Evolutionary conservation across 1,139 yeast species (phyloP), one percentile per base, ranked within the genome.

Genomic region (Meyerozyma guilliermondii): DNA sequence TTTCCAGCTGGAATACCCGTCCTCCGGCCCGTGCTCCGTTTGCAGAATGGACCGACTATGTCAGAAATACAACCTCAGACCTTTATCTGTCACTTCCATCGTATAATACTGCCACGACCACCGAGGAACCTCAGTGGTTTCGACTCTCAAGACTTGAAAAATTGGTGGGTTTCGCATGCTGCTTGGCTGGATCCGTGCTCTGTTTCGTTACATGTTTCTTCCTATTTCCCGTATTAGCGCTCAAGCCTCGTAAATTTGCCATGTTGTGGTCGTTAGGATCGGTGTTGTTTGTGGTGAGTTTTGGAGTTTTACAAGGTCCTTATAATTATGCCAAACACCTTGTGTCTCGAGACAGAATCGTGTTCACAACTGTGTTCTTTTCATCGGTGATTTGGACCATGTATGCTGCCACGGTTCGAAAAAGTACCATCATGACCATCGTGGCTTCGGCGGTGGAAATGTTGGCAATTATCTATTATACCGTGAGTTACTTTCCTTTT

Each of bases 261-360:
- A 64, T 84, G 53, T 59, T 94, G 37, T 92, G 98, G 98, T 81
- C 96, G 1, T 72, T 92, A 63, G 98, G 98, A 0, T 86, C 96
- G 1, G 58, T 92, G 14, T 66, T 92, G 38, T 92, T 92, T 65
- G 87, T 92, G 35, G 64, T 87, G 7, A 88, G 96, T 20, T 92
- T 92, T 63, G 98, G 97, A 1, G 80, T 88, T 9, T 65, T 92
- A 27, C 97, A 91, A 65, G 98, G 98, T 0, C 98, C 98, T 0
- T 72, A 81, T 27, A 83, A 85, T 36, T 92, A 89, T 58, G 52
- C 80, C 41, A 67, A 74, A 43, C 98, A 92, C 60, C 72, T 92
- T 50, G 60, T 86, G 7, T 84, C 96, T 3, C 76, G 80, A 37
- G 84, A 81, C 42, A 73, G 98, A 49, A 68, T 91, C 37, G 82